Evolutionary conservation across 148 eudicot species (phyloP), one percentile per base, ranked within the genome.

Genomic region (Bassia scoparia): DNA sequence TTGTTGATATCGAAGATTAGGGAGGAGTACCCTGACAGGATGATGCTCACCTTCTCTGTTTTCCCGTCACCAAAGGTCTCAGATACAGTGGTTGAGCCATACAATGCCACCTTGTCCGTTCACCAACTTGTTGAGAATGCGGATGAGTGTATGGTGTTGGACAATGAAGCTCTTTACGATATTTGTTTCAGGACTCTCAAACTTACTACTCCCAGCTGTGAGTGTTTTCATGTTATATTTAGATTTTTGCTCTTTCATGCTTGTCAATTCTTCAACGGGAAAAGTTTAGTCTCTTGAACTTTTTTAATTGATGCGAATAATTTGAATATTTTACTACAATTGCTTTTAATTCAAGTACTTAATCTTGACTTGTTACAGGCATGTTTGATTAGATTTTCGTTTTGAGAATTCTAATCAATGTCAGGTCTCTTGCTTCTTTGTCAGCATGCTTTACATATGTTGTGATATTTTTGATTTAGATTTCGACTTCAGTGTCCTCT

Each of bases 51-150:
- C 44, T 83, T 80, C 74, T 80, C 88, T 13, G 83, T 83, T 54
- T 82, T 86, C 81, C 89, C 89, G 26, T 84, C 87, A 52, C 89
- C 86, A 17, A 86, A 80, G 80, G 89, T 88, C 23, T 79, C 85
- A 9, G 85, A 89, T 75, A 89, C 93, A 16, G 90, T 89, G 78
- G 93, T 87, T 64, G 93, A 89, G 77, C 93, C 92, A 20, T 88
- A 88, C 76, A 88, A 88, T 74, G 92, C 92, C 43, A 88, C 92
- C 9, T 89, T 88, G 44, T 89, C 89, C 54, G 89, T 87, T 67
- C 90, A 89, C 78, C 93, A 89, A 78, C 90, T 89, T 74, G 94
- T 87, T 65, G 94, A 89, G 80, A 89, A 89, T 78, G 90, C 91
- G 30, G 94, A 89, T 67, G 94, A 89, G 75, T 84, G 89, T 73